phyloP scores from a whole-genome alignment of 2,329 filamentous ascomycete genomes.

The Ophiostoma ips region DNA sequence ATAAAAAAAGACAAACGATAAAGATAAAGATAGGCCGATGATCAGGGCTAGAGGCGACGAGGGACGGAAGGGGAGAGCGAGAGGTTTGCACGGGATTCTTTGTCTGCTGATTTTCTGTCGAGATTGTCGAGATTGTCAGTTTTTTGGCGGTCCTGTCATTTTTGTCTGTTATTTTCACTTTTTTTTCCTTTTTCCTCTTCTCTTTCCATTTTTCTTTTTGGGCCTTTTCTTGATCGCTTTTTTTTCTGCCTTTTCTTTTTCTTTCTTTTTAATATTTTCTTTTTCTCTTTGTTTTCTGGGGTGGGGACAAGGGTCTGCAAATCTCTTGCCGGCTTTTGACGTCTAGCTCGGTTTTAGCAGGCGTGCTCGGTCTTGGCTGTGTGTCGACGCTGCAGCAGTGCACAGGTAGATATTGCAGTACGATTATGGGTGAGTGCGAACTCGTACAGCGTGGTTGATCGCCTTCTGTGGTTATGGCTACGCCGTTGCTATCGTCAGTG shows the following conservation, averaged over 20 bases:
- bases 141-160: no score
- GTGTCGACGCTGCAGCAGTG: no score
- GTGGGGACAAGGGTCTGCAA: conserved; percentile 1
- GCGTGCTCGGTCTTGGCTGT: no score
- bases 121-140: not conserved
- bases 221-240: not conserved
- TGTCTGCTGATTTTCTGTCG: not conserved
- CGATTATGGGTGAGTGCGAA: no score
- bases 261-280: not conserved
- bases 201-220: not conserved
- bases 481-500: no score
- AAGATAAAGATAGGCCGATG: not conserved
- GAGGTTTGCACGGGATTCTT: not conserved
- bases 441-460: no score
- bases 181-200: not conserved
- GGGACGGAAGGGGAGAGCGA: not conserved
- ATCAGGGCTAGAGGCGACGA: not conserved
- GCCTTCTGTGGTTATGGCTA: no score
- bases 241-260: not conserved
- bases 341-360: not conserved
- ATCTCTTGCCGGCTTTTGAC: not conserved
- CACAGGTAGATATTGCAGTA: no score
- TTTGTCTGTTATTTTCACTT: no score
- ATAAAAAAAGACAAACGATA: not conserved
- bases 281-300: not conserved